Conservation (phyloP, 768 basidiomycete genomes). For the Plicaturopsis crispa region DNA sequence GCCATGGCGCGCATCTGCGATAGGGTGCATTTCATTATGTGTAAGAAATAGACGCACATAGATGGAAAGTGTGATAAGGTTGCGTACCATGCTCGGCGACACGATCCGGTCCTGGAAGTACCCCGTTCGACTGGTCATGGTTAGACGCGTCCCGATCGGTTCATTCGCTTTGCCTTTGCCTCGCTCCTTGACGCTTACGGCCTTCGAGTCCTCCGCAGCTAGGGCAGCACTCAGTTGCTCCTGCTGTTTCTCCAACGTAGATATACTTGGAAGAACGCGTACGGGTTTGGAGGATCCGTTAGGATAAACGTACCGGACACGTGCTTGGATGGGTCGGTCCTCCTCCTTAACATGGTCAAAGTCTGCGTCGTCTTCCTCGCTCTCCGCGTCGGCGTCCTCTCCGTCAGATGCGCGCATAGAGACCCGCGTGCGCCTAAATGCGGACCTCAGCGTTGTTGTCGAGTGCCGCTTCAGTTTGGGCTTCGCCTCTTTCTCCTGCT, state of each 20-base stretch:
- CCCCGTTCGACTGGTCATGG: constrained; percentile 92
- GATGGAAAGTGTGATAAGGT: background rate
- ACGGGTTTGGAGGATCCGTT: constrained; percentile 9
- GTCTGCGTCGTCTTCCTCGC: constrained; percentile 40
- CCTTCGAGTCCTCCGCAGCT: constrained; percentile 40
- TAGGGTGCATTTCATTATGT: background rate
- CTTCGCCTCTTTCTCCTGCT: constrained; percentile 18
- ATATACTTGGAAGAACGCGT: constrained; percentile 19
- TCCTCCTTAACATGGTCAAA: constrained; percentile 47
- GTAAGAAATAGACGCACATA: constrained; percentile 5
- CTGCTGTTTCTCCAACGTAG: constrained; percentile 42
- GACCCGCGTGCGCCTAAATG: constrained; percentile 3
- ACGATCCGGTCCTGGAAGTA: constrained; percentile 93
- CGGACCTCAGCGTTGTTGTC: constrained; percentile 19
- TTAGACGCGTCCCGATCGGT: constrained; percentile 79
- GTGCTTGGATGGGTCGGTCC: constrained; percentile 68
- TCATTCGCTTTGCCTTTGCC: constrained; percentile 31
- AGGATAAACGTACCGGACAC: constrained; percentile 58
- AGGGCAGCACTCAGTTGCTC: constrained; percentile 43
- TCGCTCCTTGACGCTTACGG: constrained; percentile 25
- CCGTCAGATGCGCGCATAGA: background rate
- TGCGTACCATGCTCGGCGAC: constrained; percentile 89
- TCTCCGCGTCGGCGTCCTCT: constrained; percentile 50
- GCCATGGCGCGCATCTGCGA: constrained; percentile 99
- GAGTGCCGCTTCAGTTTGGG: background rate